Percentiles rank a stretch among this genome's conserved stretches.
These are phyloP conservation scores for Daldinia caldariorum DNA, from an alignment of 495 filamentous ascomycete species.

Conservation along the genomic window DNA sequence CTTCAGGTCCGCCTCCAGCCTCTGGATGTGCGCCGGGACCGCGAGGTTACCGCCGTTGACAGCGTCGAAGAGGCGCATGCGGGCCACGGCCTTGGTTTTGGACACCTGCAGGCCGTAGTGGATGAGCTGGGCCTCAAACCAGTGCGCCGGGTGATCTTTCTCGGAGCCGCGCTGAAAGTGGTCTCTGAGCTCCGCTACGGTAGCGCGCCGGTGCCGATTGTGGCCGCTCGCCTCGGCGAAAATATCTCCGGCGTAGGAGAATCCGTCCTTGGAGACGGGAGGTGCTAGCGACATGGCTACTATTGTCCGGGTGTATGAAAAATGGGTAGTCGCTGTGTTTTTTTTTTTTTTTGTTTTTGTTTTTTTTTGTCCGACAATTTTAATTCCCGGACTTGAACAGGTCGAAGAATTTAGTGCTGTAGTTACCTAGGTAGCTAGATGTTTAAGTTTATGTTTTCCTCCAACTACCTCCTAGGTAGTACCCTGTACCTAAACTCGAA, in stretches of 20 bases:
- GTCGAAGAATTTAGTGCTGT: neutral
- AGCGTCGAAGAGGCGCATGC: slow-evolving; percentile 64
- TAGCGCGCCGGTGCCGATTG: slow-evolving; percentile 62
- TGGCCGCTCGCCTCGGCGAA: slow-evolving; percentile 58
- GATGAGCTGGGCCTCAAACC: slow-evolving; percentile 67
- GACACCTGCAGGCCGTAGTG: slow-evolving; percentile 66
- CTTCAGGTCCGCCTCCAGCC: slow-evolving; percentile 62
- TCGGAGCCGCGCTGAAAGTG: slow-evolving; percentile 53
- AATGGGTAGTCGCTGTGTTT: neutral
- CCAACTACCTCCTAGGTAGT: too few relatives aligned
- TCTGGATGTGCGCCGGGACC: slow-evolving; percentile 52
- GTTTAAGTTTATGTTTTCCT: neutral
- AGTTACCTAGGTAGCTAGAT: neutral
- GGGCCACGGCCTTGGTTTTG: slow-evolving; percentile 64
- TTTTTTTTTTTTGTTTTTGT: neutral
- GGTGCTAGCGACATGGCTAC: slow-evolving; percentile 45
- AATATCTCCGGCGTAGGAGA: slow-evolving; percentile 53
- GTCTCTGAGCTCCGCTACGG: slow-evolving; percentile 56
- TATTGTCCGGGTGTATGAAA: neutral
- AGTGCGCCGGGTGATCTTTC: slow-evolving; percentile 63
- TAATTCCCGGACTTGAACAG: neutral
- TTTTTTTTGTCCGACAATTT: neutral
- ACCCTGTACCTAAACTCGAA: neutral
- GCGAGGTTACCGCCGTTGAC: slow-evolving; percentile 55
- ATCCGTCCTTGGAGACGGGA: slow-evolving; percentile 41